Percentiles rank a stretch among this genome's conserved stretches.
These are phyloP conservation scores for Candida labiduridarum DNA, from an alignment of 1,139 yeast species.

Conservation along the genomic window DNA sequence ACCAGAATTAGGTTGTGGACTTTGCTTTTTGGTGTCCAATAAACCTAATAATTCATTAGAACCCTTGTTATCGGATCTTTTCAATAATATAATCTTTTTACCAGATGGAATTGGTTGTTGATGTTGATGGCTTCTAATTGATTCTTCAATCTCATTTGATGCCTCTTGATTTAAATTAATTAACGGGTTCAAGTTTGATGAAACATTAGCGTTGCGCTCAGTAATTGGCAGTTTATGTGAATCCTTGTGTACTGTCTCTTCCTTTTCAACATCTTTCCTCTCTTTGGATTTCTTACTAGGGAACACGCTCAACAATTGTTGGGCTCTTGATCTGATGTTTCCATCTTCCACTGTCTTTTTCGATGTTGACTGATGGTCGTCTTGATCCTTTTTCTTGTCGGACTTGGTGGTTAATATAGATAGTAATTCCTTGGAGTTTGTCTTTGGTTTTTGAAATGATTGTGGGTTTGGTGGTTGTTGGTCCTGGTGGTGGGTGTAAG, in stretches of 20 bases:
- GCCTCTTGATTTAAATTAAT: constrained; percentile 9
- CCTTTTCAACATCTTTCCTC: background rate
- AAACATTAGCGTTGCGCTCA: no score
- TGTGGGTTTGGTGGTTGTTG: constrained; percentile 41
- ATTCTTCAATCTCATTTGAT: constrained; percentile 31
- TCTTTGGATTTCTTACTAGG: constrained; percentile 20
- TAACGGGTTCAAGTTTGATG: background rate
- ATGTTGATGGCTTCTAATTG: constrained; percentile 16
- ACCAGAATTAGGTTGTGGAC: background rate
- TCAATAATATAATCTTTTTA: constrained; percentile 36
- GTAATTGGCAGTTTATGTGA: background rate
- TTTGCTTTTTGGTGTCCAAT: constrained; percentile 13
- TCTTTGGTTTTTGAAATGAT: constrained; percentile 43
- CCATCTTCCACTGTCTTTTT: constrained; percentile 23
- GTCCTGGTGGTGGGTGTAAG: constrained; percentile 5
- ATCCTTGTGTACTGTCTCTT: background rate
- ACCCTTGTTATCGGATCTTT: constrained; percentile 24
- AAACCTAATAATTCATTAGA: constrained; percentile 16
- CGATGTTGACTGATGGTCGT: constrained; percentile 5
- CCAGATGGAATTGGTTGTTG: constrained; percentile 21
- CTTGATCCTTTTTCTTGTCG: constrained; percentile 17
- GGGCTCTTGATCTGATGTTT: constrained; percentile 40
- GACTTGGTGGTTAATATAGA: constrained; percentile 48
- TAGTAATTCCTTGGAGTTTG: constrained; percentile 54
- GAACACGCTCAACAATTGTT: constrained; percentile 41